Evolutionary conservation across 2,329 filamentous ascomycete species (phyloP).

Genomic region (Chrysoporthe deuterocubensis): DNA sequence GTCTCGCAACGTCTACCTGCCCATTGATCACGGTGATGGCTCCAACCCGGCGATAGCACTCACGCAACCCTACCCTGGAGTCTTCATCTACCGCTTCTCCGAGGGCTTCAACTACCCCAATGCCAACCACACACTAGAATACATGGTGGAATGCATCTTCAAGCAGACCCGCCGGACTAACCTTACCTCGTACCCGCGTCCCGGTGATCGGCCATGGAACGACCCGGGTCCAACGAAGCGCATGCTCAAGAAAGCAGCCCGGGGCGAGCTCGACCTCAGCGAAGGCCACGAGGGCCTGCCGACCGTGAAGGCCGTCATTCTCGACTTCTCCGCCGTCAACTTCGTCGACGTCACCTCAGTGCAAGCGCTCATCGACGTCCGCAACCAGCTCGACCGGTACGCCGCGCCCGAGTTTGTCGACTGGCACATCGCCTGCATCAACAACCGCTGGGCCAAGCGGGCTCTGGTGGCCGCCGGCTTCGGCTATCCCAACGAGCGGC

Average conservation of each 20-base stretch:
- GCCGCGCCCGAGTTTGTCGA: slow-evolving; percentile 80
- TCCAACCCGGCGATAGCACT: slow-evolving; percentile 84
- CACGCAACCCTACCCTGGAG: slow-evolving; percentile 82
- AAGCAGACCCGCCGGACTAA: slow-evolving; percentile 77
- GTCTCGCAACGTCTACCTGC: slow-evolving; percentile 81
- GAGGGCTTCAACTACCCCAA: slow-evolving; percentile 98
- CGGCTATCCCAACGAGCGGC: slow-evolving; percentile 70
- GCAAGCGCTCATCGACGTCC: slow-evolving; percentile 90
- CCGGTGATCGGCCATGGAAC: slow-evolving; percentile 91
- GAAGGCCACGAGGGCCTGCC: slow-evolving; percentile 30
- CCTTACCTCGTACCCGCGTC: slow-evolving; percentile 63
- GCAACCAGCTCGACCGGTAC: slow-evolving; percentile 90
- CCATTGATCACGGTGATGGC: slow-evolving; percentile 84
- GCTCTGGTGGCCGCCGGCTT: slow-evolving; percentile 87
- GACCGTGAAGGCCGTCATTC: slow-evolving; percentile 70
- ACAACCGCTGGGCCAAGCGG: slow-evolving; percentile 92
- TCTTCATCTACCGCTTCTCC: slow-evolving; percentile 94
- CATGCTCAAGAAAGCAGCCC: slow-evolving; percentile 36
- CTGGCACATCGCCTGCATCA: slow-evolving; percentile 95
- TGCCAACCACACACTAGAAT: slow-evolving; percentile 84
- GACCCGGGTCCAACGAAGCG: slow-evolving; percentile 74
- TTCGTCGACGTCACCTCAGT: slow-evolving; percentile 92
- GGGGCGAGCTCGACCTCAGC: slow-evolving; percentile 30
- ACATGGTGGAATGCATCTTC: slow-evolving; percentile 71
- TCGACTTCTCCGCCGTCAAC: slow-evolving; percentile 93